A percentile compares a stretch with the other conserved stretches of the same genome.
phyloP scores from a whole-genome alignment of 106 monocot genomes.

The Dendrobium catenatum region DNA sequence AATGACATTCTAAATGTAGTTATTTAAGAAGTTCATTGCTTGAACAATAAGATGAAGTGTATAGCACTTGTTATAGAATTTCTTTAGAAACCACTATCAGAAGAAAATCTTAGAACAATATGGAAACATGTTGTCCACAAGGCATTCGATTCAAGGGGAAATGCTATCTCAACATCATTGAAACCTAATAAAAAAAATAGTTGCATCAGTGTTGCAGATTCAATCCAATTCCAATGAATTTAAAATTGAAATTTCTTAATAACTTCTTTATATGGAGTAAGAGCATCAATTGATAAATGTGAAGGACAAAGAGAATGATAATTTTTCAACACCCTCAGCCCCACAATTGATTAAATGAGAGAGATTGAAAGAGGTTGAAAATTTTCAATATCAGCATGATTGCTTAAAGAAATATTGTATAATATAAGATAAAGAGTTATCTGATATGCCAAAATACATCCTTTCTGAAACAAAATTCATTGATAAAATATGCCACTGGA shows the following conservation, averaged over 20 bases:
- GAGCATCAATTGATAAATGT: too few species aligned
- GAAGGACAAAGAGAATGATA: slow-evolving; percentile 11
- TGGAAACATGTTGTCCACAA: slow-evolving; percentile 94
- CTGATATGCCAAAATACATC: slow-evolving; percentile 3
- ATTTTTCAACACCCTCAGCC: slow-evolving; percentile 45
- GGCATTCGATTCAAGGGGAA: slow-evolving; percentile 61
- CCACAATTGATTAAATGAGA: slow-evolving; percentile 34
- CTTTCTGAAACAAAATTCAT: slow-evolving; percentile 32
- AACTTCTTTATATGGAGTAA: too few species aligned
- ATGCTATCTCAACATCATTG: neutral
- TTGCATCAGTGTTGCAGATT: too few species aligned
- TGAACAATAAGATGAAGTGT: slow-evolving; percentile 73
- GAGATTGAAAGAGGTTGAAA: neutral
- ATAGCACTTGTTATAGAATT: slow-evolving; percentile 79
- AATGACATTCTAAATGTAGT: slow-evolving; percentile 11
- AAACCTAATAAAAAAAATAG: too few species aligned
- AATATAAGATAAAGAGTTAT: slow-evolving; percentile 10
- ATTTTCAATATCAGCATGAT: too few species aligned
- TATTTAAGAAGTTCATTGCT: slow-evolving; percentile 45
- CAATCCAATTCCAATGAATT: too few species aligned
- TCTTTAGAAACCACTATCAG: slow-evolving; percentile 76
- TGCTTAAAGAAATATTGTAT: neutral
- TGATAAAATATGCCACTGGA: slow-evolving; percentile 7
- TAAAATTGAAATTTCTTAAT: too few species aligned
- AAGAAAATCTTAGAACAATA: slow-evolving; percentile 69